phyloP scores from a whole-genome alignment of 768 basidiomycete species.

The Suillus alpinus region DNA sequence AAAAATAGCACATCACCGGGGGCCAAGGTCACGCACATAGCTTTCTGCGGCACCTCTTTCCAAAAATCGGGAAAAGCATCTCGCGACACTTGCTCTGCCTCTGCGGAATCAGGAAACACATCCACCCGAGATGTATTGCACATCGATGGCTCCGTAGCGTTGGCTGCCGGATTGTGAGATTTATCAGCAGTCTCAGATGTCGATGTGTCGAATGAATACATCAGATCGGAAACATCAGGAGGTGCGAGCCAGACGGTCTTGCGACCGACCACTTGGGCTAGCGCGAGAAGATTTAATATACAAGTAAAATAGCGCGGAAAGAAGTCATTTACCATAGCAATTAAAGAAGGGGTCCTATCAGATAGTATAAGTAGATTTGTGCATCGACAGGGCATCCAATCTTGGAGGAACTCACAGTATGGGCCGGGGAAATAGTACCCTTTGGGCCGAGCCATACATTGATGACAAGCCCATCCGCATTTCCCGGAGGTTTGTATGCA shows the following conservation, averaged over 20 bases:
- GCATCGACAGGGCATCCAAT: slow-evolving; percentile 7
- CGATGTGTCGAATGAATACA: slow-evolving; percentile 55
- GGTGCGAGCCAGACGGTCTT: slow-evolving; percentile 95
- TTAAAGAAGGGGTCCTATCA: slow-evolving; percentile 91
- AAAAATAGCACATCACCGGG: slow-evolving; percentile 89
- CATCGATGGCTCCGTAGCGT: slow-evolving; percentile 46
- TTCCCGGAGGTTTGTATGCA: slow-evolving; percentile 60
- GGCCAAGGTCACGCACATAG: slow-evolving; percentile 59
- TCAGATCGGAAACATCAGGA: slow-evolving; percentile 48
- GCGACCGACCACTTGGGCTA: slow-evolving; percentile 84
- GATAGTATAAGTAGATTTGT: slow-evolving; percentile 4
- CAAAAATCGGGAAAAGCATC: slow-evolving; percentile 50
- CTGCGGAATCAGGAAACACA: slow-evolving; percentile 52
- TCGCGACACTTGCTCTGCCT: slow-evolving; percentile 17
- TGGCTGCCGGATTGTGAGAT: slow-evolving; percentile 37
- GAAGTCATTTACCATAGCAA: slow-evolving; percentile 64
- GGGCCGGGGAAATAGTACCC: slow-evolving; percentile 83
- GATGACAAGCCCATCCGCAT: slow-evolving; percentile 61
- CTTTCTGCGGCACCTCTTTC: slow-evolving; percentile 52
- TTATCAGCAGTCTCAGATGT: slow-evolving; percentile 12
- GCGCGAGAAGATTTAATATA: slow-evolving; percentile 6
- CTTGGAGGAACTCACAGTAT: slow-evolving; percentile 58
- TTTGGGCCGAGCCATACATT: slow-evolving; percentile 84
- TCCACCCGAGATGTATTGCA: slow-evolving; percentile 83
- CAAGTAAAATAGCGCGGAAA: slow-evolving; percentile 4